A percentile compares a stretch with the other conserved stretches of the same genome.
Evolutionary conservation across 2,329 filamentous ascomycete genomes (phyloP).

Genomic region (Nemania sp.): DNA sequence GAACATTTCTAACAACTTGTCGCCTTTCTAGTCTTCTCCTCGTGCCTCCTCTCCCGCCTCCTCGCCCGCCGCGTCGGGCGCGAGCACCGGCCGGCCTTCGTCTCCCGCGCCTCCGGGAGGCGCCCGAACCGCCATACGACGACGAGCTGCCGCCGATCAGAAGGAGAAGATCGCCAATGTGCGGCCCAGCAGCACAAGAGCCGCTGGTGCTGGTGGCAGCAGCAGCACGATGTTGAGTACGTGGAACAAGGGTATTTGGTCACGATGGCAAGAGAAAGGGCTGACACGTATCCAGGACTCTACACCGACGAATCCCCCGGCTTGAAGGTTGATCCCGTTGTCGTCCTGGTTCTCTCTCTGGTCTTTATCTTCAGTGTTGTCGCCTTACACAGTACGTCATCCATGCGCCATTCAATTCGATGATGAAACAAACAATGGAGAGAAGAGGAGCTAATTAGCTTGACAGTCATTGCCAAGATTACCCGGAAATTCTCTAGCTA

Average conservation of each 20-base stretch:
- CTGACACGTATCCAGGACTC: constrained; percentile 62
- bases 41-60: constrained; percentile 64
- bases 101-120: constrained; percentile 91
- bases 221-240: constrained; percentile 98
- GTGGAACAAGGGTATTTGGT: constrained; percentile 44
- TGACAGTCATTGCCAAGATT: constrained; percentile 88
- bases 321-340: constrained; percentile 95
- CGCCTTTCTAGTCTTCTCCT: constrained; percentile 57
- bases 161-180: constrained; percentile 97
- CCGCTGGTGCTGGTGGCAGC: constrained; percentile 92
- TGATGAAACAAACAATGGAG: not conserved
- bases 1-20: constrained; percentile 5
- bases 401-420: not conserved
- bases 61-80: constrained; percentile 65
- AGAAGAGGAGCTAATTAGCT: constrained; percentile 20
- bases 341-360: constrained; percentile 92
- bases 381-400: constrained; percentile 87
- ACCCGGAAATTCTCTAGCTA: constrained; percentile 82
- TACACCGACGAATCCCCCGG: constrained; percentile 99
- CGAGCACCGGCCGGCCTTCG: constrained; percentile 74
- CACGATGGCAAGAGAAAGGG: not conserved
- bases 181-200: constrained; percentile 86
- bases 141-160: constrained; percentile 93
- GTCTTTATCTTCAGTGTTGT: constrained; percentile 99
- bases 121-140: constrained; percentile 91